These are phyloP conservation scores for Cladophialophora immunda DNA, from an alignment of 2,329 filamentous ascomycete genomes.

Conservation along the genomic window DNA sequence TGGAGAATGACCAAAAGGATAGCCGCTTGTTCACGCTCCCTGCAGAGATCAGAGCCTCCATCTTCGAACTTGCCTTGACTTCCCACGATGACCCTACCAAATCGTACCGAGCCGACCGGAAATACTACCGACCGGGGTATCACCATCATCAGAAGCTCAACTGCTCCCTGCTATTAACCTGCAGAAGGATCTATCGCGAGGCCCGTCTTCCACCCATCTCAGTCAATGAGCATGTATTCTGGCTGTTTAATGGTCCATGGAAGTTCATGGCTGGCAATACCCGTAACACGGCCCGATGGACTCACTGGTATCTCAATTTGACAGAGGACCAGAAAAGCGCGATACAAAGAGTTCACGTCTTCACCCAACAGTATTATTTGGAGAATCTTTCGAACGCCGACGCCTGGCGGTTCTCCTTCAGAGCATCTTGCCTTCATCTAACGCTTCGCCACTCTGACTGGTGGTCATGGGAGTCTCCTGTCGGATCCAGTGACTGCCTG, in stretches of 20 bases:
- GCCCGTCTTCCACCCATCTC: conserved; percentile 47
- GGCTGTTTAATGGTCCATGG: conserved; percentile 41
- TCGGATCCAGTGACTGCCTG: conserved; percentile 38
- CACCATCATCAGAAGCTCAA: conserved; percentile 44
- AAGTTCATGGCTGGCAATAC: conserved; percentile 21
- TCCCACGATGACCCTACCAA: conserved; percentile 36
- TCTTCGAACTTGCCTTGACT: conserved; percentile 54
- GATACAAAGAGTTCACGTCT: conserved; percentile 41
- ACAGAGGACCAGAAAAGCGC: conserved; percentile 38
- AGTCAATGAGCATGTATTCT: conserved; percentile 45
- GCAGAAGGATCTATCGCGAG: conserved; percentile 50
- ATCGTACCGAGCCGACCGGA: conserved; percentile 40
- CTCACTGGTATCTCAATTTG: conserved; percentile 37
- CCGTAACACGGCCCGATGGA: conserved; percentile 24
- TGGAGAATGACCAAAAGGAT: conserved; percentile 31
- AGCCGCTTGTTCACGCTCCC: conserved; percentile 54
- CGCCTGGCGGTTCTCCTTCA: conserved; percentile 22
- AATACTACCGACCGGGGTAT: conserved; percentile 46
- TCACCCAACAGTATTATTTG: conserved; percentile 43
- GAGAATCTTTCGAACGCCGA: conserved; percentile 34
- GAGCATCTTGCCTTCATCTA: conserved; percentile 39
- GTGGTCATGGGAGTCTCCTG: conserved; percentile 43
- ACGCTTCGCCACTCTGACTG: conserved; percentile 45
- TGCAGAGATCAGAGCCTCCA: conserved; percentile 58
- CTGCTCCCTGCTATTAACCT: conserved; percentile 49